Evolutionary conservation across 306 rosid genomes (phyloP), one percentile per base, ranked within the genome.

Genomic region (Aeschynomene evenia): DNA sequence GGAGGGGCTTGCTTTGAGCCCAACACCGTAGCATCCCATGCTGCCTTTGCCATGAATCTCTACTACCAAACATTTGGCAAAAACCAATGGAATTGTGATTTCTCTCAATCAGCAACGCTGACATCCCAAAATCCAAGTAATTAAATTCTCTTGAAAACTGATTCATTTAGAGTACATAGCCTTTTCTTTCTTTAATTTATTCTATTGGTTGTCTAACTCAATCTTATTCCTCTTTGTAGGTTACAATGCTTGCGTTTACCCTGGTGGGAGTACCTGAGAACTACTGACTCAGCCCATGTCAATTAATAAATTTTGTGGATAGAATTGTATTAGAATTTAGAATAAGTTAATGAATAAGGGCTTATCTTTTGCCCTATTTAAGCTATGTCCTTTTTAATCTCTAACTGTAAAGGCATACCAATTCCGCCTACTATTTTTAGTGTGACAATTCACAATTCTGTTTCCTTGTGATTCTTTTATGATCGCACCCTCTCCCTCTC

Each of bases 1-100:
- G 97, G 99, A 21, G 99, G 99, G 0, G 85, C 86, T 48, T 94
- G 99, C 72, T 94, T 88, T 34, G 92, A 82, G 21, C 97, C 97
- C 9, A 84, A 90, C 83, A 88, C 90, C 1, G 7, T 88, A 2
- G 78, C 81, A 26, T 91, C 95, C 29, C 99, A 91, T 61, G 89
- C 97, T 52, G 80, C 99, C 59, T 94, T 71, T 79, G 96, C 96
- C 74, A 94, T 94, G 97, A 94, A 94, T 80, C 86, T 87, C 40
- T 94, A 94, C 69, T 94, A 81, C 74, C 99, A 94, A 24, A 75
- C 74, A 2, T 39, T 63, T 64, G 86, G 78, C 12, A 87, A 68
- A 63, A 70, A 79, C 55, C 87, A 83, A n/a, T 78, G 86, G 86
- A 87, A 91, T 75, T 94, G 99, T 72, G 95, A 94, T 79, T 94